These are phyloP conservation scores for Hygrocybe coccinea DNA, from an alignment of 768 basidiomycete genomes.

Conservation along the genomic window DNA sequence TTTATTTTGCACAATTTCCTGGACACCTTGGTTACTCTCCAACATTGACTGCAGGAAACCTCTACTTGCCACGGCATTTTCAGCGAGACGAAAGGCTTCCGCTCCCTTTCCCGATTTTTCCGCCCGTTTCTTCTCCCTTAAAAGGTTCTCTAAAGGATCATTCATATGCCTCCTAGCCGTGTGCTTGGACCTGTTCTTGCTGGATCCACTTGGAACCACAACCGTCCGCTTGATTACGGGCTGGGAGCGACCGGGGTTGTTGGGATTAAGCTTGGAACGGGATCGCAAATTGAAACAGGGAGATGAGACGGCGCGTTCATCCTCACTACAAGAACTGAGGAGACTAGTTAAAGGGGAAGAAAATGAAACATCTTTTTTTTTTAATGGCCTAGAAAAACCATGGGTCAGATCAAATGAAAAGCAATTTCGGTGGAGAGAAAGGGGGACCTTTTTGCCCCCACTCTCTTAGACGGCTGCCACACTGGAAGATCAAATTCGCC, in stretches of 20 bases:
- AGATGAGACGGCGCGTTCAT: not conserved
- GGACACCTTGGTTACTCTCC: too few relatives aligned
- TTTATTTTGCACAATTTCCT: too few relatives aligned
- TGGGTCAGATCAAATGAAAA: not conserved
- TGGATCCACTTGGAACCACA: not conserved
- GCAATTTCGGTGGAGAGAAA: not conserved
- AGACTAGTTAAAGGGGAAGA: conserved; percentile 6
- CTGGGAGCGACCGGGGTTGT: not conserved
- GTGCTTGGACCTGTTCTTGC: conserved; percentile 4
- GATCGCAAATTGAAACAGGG: not conserved
- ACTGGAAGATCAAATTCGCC: conserved; percentile 22
- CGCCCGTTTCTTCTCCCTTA: conserved; percentile 47
- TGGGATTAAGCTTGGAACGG: not conserved
- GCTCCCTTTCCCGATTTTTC: conserved; percentile 38
- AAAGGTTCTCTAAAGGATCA: conserved; percentile 51
- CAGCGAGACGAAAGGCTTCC: conserved; percentile 44
- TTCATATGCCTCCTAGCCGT: conserved; percentile 11
- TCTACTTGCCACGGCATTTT: conserved; percentile 34
- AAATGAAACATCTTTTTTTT: conserved; percentile 2
- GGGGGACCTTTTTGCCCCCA: not conserved
- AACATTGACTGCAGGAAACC: conserved; percentile 24
- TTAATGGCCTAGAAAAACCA: not conserved
- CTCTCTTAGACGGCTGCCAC: too few relatives aligned
- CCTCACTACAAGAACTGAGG: conserved; percentile 7
- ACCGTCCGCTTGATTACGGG: not conserved